Evolutionary conservation across 371 early-diverging fungal genomes (phyloP).

Genomic region (Nosema muscidifuracis): DNA sequence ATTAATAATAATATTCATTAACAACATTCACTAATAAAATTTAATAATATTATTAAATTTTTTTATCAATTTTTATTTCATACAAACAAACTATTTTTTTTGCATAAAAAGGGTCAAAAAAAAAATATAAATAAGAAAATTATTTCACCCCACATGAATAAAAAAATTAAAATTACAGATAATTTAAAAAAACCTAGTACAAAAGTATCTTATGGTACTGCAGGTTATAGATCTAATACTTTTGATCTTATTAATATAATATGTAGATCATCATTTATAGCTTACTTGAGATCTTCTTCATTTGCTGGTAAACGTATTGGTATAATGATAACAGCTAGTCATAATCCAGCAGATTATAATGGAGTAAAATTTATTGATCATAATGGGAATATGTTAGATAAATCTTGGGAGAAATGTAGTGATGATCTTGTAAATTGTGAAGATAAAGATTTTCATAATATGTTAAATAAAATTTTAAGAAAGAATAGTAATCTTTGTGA

Average conservation of each 20-base stretch:
- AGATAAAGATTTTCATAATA: slow-evolving; percentile 66
- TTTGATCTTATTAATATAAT: slow-evolving; percentile 63
- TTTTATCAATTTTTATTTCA: too few species aligned
- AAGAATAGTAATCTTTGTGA: slow-evolving; percentile 69
- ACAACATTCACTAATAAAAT: too few species aligned
- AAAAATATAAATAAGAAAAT: too few species aligned
- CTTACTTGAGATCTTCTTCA: slow-evolving; percentile 76
- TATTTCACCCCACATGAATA: slow-evolving; percentile 30
- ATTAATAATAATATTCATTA: too few species aligned
- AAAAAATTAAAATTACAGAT: slow-evolving; percentile 20
- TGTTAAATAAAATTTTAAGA: slow-evolving; percentile 67
- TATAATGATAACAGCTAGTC: slow-evolving; percentile 96
- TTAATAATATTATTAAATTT: too few species aligned
- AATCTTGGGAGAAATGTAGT: slow-evolving; percentile 85
- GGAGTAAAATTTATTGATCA: slow-evolving; percentile 97
- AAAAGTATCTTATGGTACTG: slow-evolving; percentile 59
- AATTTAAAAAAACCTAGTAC: slow-evolving; percentile 40
- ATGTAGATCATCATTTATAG: slow-evolving; percentile 82
- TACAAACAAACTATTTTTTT: too few species aligned
- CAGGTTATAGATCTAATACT: slow-evolving; percentile 58
- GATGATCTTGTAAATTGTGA: slow-evolving; percentile 78
- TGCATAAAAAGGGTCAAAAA: too few species aligned
- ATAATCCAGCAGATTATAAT: slow-evolving; percentile 91
- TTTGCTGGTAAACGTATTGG: slow-evolving; percentile 80
- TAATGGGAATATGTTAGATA: slow-evolving; percentile 90